A percentile compares a stretch with the other conserved stretches of the same genome.
Evolutionary conservation across 2,329 filamentous ascomycete genomes (phyloP).

Genomic region (Colletotrichum tanaceti): DNA sequence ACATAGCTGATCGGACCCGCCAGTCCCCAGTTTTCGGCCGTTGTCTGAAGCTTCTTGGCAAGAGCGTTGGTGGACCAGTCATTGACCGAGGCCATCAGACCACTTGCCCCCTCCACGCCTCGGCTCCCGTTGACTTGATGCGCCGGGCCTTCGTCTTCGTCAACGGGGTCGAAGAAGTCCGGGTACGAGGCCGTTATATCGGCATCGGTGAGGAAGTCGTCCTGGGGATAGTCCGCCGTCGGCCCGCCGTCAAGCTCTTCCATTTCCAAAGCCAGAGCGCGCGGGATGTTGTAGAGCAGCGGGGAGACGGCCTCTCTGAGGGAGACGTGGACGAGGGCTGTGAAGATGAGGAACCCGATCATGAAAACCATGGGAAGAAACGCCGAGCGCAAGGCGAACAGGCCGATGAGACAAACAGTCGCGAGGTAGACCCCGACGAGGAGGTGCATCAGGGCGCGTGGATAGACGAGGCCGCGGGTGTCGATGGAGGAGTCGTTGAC

Average conservation of each 20-base stretch:
- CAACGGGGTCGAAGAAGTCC: slow-evolving; percentile 41
- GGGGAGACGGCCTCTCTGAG: slow-evolving; percentile 80
- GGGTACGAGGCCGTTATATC: slow-evolving; percentile 30
- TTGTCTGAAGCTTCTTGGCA: slow-evolving; percentile 48
- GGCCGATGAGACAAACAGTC: slow-evolving; percentile 84
- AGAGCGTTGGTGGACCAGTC: slow-evolving; percentile 53
- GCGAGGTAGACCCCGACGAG: slow-evolving; percentile 86
- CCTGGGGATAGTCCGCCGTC: not conserved
- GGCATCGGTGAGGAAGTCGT: slow-evolving; percentile 33
- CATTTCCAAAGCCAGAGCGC: slow-evolving; percentile 69
- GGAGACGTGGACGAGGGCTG: slow-evolving; percentile 78
- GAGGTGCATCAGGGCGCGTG: slow-evolving; percentile 87
- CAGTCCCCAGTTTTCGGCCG: slow-evolving; percentile 46
- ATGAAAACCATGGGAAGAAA: slow-evolving; percentile 79
- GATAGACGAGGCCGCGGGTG: slow-evolving; percentile 88
- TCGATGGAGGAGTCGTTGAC: slow-evolving; percentile 86
- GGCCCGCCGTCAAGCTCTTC: slow-evolving; percentile 54
- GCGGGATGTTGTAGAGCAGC: slow-evolving; percentile 81
- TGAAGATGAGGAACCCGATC: slow-evolving; percentile 80
- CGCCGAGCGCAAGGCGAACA: slow-evolving; percentile 78
- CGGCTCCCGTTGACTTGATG: slow-evolving; percentile 46
- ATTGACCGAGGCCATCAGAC: slow-evolving; percentile 48
- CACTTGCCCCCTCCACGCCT: slow-evolving; percentile 54
- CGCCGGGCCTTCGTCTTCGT: slow-evolving; percentile 43
- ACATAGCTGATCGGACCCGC: slow-evolving; percentile 46